Evolutionary conservation across 371 early-diverging fungal genomes (phyloP).

Genomic region (Mucor piriformis): DNA sequence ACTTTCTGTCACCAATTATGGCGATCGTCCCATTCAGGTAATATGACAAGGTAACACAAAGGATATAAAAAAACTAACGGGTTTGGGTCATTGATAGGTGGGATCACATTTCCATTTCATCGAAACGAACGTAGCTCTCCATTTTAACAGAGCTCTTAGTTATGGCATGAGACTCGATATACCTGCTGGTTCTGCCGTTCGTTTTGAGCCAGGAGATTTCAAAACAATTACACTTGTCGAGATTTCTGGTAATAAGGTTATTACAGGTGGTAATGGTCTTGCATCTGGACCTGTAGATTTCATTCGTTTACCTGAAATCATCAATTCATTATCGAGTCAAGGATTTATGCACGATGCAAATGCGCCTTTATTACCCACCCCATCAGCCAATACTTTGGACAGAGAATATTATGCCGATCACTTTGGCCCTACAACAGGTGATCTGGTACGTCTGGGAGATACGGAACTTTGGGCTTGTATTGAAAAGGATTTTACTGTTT

Average conservation of each 20-base stretch:
- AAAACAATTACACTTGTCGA: conserved; percentile 80
- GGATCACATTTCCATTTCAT: conserved; percentile 96
- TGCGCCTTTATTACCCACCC: conserved; percentile 43
- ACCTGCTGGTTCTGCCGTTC: conserved; percentile 79
- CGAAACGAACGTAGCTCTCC: conserved; percentile 79
- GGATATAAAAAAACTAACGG: background rate
- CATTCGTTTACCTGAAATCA: conserved; percentile 46
- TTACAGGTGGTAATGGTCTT: conserved; percentile 84
- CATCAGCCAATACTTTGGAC: conserved; percentile 63
- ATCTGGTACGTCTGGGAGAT: conserved; percentile 87
- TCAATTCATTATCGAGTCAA: conserved; percentile 37
- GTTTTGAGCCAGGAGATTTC: conserved; percentile 87
- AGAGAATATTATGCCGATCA: conserved; percentile 83
- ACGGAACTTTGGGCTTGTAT: conserved; percentile 84
- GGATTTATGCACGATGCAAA: conserved; percentile 67
- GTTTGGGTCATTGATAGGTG: conserved; percentile 38
- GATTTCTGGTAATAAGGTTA: conserved; percentile 81
- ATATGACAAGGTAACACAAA: background rate
- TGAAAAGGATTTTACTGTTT: conserved; percentile 84
- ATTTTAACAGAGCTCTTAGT: conserved; percentile 80
- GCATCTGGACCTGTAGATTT: conserved; percentile 76
- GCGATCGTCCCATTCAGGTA: conserved; percentile 88
- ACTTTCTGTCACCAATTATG: conserved; percentile 84
- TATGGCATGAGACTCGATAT: conserved; percentile 91
- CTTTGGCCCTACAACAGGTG: conserved; percentile 93